A percentile compares a stretch with the other conserved stretches of the same genome.
Evolutionary conservation across 257 asterid genomes (phyloP).

Genomic region (Hygrophila difformis): DNA sequence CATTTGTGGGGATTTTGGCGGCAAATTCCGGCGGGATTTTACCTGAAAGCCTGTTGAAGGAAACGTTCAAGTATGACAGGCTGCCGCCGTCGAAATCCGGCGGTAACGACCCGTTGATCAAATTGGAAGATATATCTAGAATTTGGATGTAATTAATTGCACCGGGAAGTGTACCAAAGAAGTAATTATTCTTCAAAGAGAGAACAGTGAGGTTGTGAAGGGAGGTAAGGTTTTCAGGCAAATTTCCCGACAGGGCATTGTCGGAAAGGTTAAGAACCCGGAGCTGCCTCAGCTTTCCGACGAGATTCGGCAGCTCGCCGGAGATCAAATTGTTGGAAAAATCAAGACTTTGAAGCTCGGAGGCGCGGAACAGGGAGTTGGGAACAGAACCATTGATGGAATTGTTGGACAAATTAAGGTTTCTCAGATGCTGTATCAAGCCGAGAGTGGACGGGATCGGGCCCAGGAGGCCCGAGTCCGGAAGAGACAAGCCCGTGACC

Average conservation of each 20-base stretch:
- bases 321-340: constrained; percentile 65
- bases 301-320: constrained; percentile 54
- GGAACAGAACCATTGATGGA: constrained; percentile 84
- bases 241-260: constrained; percentile 54
- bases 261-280: constrained; percentile 64
- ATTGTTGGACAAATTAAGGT: constrained; percentile 63
- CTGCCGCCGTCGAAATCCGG: constrained; percentile 45
- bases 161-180: constrained; percentile 45
- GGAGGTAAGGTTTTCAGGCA: constrained; percentile 41
- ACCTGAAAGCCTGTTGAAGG: constrained; percentile 70
- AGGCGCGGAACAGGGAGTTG: constrained; percentile 38
- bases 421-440: constrained; percentile 45
- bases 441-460: constrained; percentile 62
- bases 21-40: constrained; percentile 53
- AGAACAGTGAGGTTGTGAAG: constrained; percentile 41
- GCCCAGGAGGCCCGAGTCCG: constrained; percentile 55
- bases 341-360: constrained; percentile 54
- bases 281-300: constrained; percentile 39
- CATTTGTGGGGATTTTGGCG: constrained; percentile 33
- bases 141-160: constrained; percentile 44
- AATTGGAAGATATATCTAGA: constrained; percentile 79
- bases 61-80: constrained; percentile 45
- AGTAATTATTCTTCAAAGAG: constrained; percentile 65
- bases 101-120: constrained; percentile 69
- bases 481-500: constrained; percentile 58